These are phyloP conservation scores for Talaromyces islandicus DNA, from an alignment of 2,329 filamentous ascomycete genomes.

Conservation along the genomic window DNA sequence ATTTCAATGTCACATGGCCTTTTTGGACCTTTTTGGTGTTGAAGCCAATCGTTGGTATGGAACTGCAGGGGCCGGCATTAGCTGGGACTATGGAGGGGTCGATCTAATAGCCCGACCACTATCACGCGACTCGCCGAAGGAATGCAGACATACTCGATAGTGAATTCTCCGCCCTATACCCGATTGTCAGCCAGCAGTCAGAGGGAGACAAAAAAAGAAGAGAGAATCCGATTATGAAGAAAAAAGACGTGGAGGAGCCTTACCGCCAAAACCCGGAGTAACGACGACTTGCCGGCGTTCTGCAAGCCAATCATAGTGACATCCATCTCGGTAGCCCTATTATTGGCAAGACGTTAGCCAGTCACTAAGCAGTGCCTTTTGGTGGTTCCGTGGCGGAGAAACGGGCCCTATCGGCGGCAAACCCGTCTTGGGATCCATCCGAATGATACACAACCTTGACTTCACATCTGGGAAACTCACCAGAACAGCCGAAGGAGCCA, in stretches of 20 bases:
- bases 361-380: conserved; percentile 11
- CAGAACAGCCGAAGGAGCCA: conserved; percentile 97
- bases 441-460: conserved; percentile 9
- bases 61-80: conserved; percentile 53
- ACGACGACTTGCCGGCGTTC: conserved; percentile 94
- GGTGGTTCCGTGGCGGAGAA: conserved; percentile 22
- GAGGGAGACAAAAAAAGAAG: background rate
- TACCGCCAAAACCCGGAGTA: conserved; percentile 91
- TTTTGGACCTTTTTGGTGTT: conserved; percentile 99
- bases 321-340: conserved; percentile 98
- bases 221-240: background rate
- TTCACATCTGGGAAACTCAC: conserved; percentile 48
- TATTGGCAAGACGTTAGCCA: conserved; percentile 15
- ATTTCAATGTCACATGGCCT: conserved; percentile 96
- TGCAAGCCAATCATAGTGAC: conserved; percentile 98
- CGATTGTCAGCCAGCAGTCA: conserved; percentile 10
- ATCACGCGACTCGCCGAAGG: background rate
- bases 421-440: conserved; percentile 19
- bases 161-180: conserved; percentile 88
- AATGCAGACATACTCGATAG: conserved; percentile 72
- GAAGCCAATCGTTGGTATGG: conserved; percentile 96
- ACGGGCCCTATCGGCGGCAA: conserved; percentile 23
- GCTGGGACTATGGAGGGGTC: conserved; percentile 7
- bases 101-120: conserved; percentile 2
- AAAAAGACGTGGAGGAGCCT: conserved; percentile 35